Base-by-base conservation (phyloP, 306 rosid species). In the Echinosophora koreensis region DNA sequence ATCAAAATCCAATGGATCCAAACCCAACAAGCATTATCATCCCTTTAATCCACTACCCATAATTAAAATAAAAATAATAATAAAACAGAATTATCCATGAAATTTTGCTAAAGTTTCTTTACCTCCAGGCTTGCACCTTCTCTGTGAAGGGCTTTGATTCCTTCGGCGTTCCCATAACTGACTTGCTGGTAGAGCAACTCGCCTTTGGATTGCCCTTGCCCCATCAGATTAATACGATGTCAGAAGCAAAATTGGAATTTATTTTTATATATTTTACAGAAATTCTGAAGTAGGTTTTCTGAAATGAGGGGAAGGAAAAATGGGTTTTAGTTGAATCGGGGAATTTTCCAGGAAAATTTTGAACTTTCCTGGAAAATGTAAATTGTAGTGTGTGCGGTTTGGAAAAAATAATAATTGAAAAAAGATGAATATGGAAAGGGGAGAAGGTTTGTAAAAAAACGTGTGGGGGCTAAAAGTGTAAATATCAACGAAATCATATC, bases 51-150 rank as follows among this genome's bases (percentile, higher is more conserved):
- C 55, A 60, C 30, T 32, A 59, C 12, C 56, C 49, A 28, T 8
- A 59, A 77, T 22, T 11, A 67, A 35, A 14, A 34, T 0, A 4
- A 44, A 4, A 27, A 61, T 34, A 32, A 32, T 1, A 12, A 11
- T 34, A 17, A 54, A 73, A 61, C 15, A 18, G 5, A 61, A 5
- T 54, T 67, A 55, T 15, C 6, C 0, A 8, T 44, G 47, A 47
- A 80, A 55, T 30, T 69, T 76, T 28, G 49, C 3, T 32, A 38
- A 2, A 66, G 51, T n/a, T 39, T 5, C 5, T 17, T 76, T 85
- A 96, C 99, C 97, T 96, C 99, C 13, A 96, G 94, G 57, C 91
- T 71, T 51, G 98, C 98, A 27, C 99, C 99, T 27, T 96, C 88
- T 64, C 96, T 71, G 71, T 66, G 75, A 74, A 96, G 97, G 76